Evolutionary conservation across 2,329 filamentous ascomycete genomes (phyloP).

Genomic region (Cryoendolithus antarcticus): DNA sequence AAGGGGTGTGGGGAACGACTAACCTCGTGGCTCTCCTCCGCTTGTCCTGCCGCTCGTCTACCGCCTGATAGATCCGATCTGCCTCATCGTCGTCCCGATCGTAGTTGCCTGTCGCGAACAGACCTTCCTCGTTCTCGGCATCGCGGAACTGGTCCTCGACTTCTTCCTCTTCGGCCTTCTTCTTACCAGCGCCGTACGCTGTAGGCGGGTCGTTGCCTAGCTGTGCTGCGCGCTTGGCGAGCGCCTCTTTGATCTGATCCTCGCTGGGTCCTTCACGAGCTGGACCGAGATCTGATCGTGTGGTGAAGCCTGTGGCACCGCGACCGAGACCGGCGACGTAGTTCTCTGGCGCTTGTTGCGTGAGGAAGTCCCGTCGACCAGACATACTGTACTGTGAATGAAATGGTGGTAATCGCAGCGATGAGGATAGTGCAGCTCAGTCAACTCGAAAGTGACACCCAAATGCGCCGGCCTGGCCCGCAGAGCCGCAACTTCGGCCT

Average conservation of each 20-base stretch:
- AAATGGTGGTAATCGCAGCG: too few species aligned
- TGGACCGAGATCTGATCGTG: constrained; percentile 88
- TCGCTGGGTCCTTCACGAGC: constrained; percentile 90
- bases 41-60: constrained; percentile 95
- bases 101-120: constrained; percentile 92
- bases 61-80: constrained; percentile 86
- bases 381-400: constrained; percentile 39
- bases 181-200: constrained; percentile 56
- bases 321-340: constrained; percentile 88
- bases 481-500: too few species aligned
- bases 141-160: constrained; percentile 81
- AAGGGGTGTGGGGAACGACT: constrained; percentile 32
- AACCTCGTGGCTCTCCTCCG: constrained; percentile 77
- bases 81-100: constrained; percentile 97
- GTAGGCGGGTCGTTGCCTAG: constrained; percentile 61
- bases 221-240: constrained; percentile 82
- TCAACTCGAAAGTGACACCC: too few species aligned
- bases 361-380: constrained; percentile 71
- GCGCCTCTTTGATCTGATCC: constrained; percentile 95
- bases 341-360: constrained; percentile 55
- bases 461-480: too few species aligned
- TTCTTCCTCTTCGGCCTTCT: constrained; percentile 61
- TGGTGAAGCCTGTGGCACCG: constrained; percentile 96
- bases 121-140: constrained; percentile 89
- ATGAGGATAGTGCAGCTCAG: too few species aligned